Evolutionary conservation across 192 early-diverging fungal genomes (phyloP).

Genomic region (Radiomyces spectabilis): DNA sequence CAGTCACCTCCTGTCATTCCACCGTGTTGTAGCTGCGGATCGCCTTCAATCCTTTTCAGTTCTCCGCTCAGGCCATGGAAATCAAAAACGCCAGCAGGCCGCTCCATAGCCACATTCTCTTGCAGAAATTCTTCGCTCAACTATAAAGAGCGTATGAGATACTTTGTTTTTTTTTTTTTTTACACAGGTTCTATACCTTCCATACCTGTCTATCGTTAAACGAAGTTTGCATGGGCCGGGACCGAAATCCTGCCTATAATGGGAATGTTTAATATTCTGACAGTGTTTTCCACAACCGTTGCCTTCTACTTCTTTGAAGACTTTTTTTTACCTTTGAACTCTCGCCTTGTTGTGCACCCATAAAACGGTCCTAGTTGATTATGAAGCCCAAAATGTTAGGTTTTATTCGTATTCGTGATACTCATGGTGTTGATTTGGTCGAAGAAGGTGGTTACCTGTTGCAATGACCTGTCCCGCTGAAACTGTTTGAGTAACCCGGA

Average conservation of each 20-base stretch:
- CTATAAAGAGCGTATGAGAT: conserved; percentile 14
- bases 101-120: conserved; percentile 17
- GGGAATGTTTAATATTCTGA: background rate
- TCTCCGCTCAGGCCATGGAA: conserved; percentile 66
- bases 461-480: conserved; percentile 65
- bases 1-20: conserved; percentile 51
- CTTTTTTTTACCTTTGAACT: conserved; percentile 16
- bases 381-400: background rate
- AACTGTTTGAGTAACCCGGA: conserved; percentile 74
- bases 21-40: background rate
- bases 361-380: conserved; percentile 19
- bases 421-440: no score
- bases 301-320: background rate
- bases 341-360: conserved; percentile 13
- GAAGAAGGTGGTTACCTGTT: conserved; percentile 74
- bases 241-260: conserved; percentile 5
- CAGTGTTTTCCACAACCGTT: no score
- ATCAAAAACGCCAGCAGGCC: conserved; percentile 43
- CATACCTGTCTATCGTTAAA: conserved; percentile 15
- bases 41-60: conserved; percentile 45
- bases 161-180: no score
- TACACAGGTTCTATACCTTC: no score
- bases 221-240: background rate
- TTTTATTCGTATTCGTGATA: no score
- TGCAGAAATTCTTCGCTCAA: conserved; percentile 53